phyloP scores from a whole-genome alignment of 2,329 filamentous ascomycete genomes.

The Pseudohalonectria lignicola region DNA sequence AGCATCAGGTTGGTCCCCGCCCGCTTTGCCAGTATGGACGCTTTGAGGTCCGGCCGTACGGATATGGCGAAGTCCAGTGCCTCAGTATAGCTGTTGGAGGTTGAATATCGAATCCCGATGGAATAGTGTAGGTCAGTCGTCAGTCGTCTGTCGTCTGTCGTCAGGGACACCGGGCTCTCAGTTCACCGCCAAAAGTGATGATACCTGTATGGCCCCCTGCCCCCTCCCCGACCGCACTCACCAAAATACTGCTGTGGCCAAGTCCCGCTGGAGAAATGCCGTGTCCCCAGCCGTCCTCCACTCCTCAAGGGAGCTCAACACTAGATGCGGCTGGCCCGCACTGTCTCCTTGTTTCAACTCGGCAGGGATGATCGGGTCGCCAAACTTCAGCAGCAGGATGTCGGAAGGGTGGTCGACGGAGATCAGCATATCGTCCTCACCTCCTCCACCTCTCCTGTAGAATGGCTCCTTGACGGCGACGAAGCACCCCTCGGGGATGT shows the following conservation, averaged over 20 bases:
- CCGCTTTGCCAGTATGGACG: conserved; percentile 16
- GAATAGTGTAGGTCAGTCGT: too few species aligned
- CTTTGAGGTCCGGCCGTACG: conserved; percentile 5
- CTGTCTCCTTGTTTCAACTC: neutral
- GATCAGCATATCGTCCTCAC: conserved; percentile 11
- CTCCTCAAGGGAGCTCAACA: conserved; percentile 1
- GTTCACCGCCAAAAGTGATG: too few species aligned
- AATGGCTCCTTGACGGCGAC: conserved; percentile 25
- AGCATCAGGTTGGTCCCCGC: conserved; percentile 20
- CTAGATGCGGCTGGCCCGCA: neutral
- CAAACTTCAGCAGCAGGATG: conserved; percentile 16
- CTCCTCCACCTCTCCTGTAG: conserved; percentile 12
- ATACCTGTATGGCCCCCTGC: too few species aligned
- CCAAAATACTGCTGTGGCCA: conserved; percentile 20
- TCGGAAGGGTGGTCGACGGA: conserved; percentile 24
- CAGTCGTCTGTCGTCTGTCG: too few species aligned
- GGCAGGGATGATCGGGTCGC: conserved; percentile 17
- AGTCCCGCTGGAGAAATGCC: conserved; percentile 18
- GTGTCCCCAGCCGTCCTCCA: conserved; percentile 8
- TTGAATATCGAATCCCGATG: too few species aligned
- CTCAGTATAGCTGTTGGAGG: conserved; percentile 21
- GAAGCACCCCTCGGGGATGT: conserved; percentile 18
- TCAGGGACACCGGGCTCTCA: too few species aligned
- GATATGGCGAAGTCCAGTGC: conserved; percentile 14
- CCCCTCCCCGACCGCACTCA: too few species aligned